Evolutionary conservation across 2,329 filamentous ascomycete genomes (phyloP).

Genomic region (Parascedosporium putredinis): DNA sequence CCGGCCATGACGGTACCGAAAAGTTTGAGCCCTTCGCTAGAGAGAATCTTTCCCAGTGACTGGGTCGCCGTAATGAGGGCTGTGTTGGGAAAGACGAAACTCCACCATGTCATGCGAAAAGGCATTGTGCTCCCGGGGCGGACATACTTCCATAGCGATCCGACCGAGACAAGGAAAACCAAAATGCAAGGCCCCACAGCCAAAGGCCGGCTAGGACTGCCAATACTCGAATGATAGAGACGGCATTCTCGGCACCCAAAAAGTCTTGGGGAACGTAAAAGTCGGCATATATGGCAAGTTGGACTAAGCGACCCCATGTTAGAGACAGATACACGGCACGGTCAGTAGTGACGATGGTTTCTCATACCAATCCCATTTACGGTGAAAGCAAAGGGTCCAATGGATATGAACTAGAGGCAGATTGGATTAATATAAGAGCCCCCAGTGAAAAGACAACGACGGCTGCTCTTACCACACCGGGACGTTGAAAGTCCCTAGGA

Average conservation of each 20-base stretch:
- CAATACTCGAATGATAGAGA: slow-evolving; percentile 34
- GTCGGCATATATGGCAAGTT: slow-evolving; percentile 31
- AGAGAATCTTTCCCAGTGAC: slow-evolving; percentile 54
- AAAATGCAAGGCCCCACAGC: slow-evolving; percentile 74
- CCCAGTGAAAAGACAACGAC: background rate
- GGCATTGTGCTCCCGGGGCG: slow-evolving; percentile 44
- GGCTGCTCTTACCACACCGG: slow-evolving; percentile 44
- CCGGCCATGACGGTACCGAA: slow-evolving; percentile 58
- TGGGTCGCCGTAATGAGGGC: slow-evolving; percentile 66
- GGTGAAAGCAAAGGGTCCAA: slow-evolving; percentile 60
- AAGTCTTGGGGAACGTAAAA: slow-evolving; percentile 33
- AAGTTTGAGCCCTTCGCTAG: slow-evolving; percentile 49
- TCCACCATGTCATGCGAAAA: slow-evolving; percentile 81
- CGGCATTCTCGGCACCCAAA: slow-evolving; percentile 29
- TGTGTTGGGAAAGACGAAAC: slow-evolving; percentile 73
- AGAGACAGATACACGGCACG: no score
- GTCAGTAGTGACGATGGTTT: no score
- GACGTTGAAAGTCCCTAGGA: slow-evolving; percentile 62
- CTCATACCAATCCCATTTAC: slow-evolving; percentile 33
- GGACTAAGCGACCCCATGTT: no score
- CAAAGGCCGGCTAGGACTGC: slow-evolving; percentile 59
- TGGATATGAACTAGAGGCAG: slow-evolving; percentile 54
- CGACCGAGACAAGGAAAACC: slow-evolving; percentile 78
- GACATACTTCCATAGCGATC: slow-evolving; percentile 61
- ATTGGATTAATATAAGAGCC: slow-evolving; percentile 18